Evolutionary conservation across 78 protist genomes (phyloP).

Genomic region (Paulinella micropora): DNA sequence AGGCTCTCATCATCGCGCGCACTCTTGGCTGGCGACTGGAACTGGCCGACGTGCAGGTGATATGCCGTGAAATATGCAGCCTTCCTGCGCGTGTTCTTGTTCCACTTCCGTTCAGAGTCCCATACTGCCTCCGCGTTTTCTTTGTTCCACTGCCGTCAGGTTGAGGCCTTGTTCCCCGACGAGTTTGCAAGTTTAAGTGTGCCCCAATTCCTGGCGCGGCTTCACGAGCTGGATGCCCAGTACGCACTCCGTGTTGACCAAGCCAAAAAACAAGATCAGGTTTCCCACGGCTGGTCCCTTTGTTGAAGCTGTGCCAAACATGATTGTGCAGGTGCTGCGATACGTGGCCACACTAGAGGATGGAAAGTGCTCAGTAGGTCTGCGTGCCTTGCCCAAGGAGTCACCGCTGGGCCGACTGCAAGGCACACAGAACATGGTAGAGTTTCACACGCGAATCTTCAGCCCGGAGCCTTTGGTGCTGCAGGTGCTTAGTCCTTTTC

Average conservation of each 20-base stretch:
- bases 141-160: not conserved
- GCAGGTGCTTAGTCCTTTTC: not conserved
- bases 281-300: not conserved
- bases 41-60: not conserved
- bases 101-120: not conserved
- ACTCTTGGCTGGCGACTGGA: not conserved
- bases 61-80: too few species aligned
- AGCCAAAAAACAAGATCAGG: not conserved
- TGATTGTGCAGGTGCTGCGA: not conserved
- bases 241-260: not conserved
- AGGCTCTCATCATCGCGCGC: constrained; percentile 39
- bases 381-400: not conserved
- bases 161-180: not conserved
- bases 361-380: not conserved
- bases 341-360: not conserved
- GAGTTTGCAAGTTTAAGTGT: too few species aligned
- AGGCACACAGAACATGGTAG: not conserved
- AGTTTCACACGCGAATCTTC: not conserved
- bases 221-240: not conserved
- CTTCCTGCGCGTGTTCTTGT: not conserved
- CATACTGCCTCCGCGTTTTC: not conserved
- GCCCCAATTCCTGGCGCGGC: not conserved
- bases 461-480: not conserved
- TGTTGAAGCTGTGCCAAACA: not conserved
- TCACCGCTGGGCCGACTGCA: not conserved